These are phyloP conservation scores for Micromonas commoda DNA, from an alignment of 139 green algal species.

Conservation along the genomic window DNA sequence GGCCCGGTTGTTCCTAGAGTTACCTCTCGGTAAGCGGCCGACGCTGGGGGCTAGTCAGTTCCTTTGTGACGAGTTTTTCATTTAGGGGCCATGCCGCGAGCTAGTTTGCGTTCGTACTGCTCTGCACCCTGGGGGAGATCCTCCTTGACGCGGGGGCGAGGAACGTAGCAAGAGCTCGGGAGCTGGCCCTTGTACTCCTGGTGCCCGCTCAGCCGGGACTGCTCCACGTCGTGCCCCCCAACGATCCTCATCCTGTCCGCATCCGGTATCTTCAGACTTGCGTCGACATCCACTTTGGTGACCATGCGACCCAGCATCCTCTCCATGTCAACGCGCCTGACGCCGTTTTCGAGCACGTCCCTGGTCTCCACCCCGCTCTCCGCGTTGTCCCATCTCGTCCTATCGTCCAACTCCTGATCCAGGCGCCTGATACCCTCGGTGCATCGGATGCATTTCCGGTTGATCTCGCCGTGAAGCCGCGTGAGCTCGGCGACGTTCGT, in stretches of 20 bases:
- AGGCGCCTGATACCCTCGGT: background rate
- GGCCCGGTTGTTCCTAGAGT: too few species aligned
- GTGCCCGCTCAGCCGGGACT: too few species aligned
- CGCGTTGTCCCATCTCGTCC: background rate
- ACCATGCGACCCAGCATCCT: slow-evolving; percentile 2
- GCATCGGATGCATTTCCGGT: background rate
- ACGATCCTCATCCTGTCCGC: background rate
- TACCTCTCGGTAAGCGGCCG: too few species aligned
- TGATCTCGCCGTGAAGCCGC: background rate
- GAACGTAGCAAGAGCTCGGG: too few species aligned
- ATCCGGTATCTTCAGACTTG: background rate
- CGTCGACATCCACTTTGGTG: slow-evolving; percentile 14
- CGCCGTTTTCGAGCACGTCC: slow-evolving; percentile 29
- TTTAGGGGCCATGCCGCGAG: too few species aligned
- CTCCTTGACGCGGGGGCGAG: too few species aligned
- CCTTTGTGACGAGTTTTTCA: too few species aligned
- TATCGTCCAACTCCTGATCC: background rate
- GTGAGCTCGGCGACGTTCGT: background rate
- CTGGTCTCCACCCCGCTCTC: slow-evolving; percentile 26
- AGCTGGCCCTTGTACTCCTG: too few species aligned
- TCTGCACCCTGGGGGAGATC: too few species aligned
- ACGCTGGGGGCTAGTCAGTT: too few species aligned
- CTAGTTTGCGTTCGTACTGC: too few species aligned
- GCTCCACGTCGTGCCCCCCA: slow-evolving; percentile 4
- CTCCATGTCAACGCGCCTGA: slow-evolving; percentile 23